phyloP scores from a whole-genome alignment of 441 rosid species.

The Kokia cookei region DNA sequence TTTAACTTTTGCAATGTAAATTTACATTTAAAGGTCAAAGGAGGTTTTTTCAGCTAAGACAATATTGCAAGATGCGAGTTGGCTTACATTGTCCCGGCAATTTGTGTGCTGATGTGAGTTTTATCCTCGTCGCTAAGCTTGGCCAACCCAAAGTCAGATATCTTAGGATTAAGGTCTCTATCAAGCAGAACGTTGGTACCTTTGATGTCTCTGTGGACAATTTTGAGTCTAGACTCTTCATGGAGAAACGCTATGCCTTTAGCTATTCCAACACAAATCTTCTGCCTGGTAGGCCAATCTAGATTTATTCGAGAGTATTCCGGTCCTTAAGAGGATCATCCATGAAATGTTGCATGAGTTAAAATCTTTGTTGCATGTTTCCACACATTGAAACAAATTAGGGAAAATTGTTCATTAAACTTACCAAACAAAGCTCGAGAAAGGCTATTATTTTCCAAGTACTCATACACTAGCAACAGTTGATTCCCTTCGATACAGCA shows the following conservation, averaged over 20 bases:
- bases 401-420: not conserved
- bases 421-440: conserved; percentile 53
- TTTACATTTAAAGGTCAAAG: not conserved
- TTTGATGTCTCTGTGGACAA: conserved; percentile 7
- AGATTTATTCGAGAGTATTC: not conserved
- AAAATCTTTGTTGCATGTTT: not conserved
- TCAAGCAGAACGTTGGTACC: conserved; percentile 1
- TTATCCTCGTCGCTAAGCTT: not conserved
- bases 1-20: not conserved
- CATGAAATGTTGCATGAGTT: not conserved
- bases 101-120: conserved; percentile 4
- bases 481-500: conserved; percentile 46
- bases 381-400: not conserved
- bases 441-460: conserved; percentile 54
- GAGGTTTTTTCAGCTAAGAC: not conserved
- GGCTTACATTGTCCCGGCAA: conserved; percentile 10
- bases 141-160: conserved; percentile 4
- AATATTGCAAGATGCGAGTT: not conserved
- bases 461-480: conserved; percentile 43
- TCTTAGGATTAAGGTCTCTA: conserved; percentile 4
- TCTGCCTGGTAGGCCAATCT: conserved; percentile 2
- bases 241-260: conserved; percentile 2
- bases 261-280: conserved; percentile 5
- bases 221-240: conserved; percentile 5
- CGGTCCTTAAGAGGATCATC: not conserved